These are phyloP conservation scores for Porcisia hertigi DNA, from an alignment of 208 protist species.

Conservation along the genomic window DNA sequence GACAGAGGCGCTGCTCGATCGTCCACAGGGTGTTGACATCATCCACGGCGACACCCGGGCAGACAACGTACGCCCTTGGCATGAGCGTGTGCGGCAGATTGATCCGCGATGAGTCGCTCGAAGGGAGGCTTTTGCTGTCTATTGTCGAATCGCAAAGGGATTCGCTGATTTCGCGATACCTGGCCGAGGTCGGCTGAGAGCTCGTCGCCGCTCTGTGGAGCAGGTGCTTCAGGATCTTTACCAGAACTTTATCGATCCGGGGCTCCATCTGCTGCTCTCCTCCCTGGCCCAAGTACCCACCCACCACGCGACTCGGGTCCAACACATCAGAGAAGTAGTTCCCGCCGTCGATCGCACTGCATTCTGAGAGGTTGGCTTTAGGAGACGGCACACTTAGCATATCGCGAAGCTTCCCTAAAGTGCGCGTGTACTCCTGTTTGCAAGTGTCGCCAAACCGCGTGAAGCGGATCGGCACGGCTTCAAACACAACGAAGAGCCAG, in stretches of 20 bases:
- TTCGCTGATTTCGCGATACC: background rate
- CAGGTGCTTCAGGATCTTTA: conserved; percentile 16
- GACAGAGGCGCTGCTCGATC: conserved; percentile 12
- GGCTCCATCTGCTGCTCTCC: conserved; percentile 33
- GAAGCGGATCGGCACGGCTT: conserved; percentile 28
- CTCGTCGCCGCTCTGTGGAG: background rate
- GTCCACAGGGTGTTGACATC: conserved; percentile 24
- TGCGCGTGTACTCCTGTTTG: conserved; percentile 35
- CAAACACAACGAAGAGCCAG: conserved; percentile 43
- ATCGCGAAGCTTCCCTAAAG: conserved; percentile 30
- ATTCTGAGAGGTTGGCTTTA: no score
- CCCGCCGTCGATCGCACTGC: background rate
- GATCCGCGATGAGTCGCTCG: conserved; percentile 1
- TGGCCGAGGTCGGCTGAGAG: background rate
- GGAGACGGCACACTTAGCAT: conserved; percentile 12
- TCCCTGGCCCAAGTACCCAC: conserved; percentile 21
- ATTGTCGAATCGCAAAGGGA: background rate
- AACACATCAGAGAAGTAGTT: conserved; percentile 7
- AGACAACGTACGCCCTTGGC: conserved; percentile 34
- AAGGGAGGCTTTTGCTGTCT: background rate
- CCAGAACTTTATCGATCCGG: conserved; percentile 23
- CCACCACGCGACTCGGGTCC: conserved; percentile 8
- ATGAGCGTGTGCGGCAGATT: background rate
- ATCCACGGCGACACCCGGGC: conserved; percentile 34
- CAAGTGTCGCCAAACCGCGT: conserved; percentile 31